phyloP scores from a whole-genome alignment of 2,329 filamentous ascomycete genomes.

The Cercospora beticola region DNA sequence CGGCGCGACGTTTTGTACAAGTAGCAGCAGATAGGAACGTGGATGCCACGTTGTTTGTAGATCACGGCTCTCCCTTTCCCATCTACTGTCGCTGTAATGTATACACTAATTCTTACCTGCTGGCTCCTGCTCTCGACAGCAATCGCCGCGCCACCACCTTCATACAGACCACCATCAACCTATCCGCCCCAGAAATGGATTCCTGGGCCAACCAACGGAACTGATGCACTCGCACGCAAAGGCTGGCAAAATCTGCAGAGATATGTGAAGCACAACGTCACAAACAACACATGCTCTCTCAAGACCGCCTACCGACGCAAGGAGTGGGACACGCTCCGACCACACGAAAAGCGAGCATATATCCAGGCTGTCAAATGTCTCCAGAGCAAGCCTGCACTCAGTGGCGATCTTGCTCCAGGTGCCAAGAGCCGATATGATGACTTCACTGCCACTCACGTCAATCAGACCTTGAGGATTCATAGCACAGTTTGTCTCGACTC shows the following conservation, averaged over 20 bases:
- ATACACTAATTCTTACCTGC: not conserved
- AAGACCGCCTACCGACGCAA: slow-evolving; percentile 42
- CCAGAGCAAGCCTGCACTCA: slow-evolving; percentile 30
- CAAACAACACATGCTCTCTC: slow-evolving; percentile 21
- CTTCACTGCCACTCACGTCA: slow-evolving; percentile 31
- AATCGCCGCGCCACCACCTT: not conserved
- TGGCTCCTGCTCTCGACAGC: not conserved
- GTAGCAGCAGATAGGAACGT: not conserved
- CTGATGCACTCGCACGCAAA: slow-evolving; percentile 1
- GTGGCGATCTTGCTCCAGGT: slow-evolving; percentile 29
- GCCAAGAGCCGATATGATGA: slow-evolving; percentile 30
- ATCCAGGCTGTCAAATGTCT: slow-evolving; percentile 37
- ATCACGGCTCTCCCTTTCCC: not conserved
- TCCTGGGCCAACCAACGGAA: not conserved
- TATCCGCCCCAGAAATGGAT: not conserved
- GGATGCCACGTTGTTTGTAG: not conserved
- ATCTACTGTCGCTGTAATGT: not conserved
- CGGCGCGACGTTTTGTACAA: not conserved
- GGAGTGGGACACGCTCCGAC: slow-evolving; percentile 43
- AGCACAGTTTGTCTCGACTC: not conserved
- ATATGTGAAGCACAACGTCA: not conserved
- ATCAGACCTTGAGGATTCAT: slow-evolving; percentile 30
- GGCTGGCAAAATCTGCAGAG: not conserved
- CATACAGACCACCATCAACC: not conserved
- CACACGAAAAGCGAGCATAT: slow-evolving; percentile 33